These are phyloP conservation scores for Gaultheria prostrata DNA, from an alignment of 148 eudicot species.

Conservation along the genomic window DNA sequence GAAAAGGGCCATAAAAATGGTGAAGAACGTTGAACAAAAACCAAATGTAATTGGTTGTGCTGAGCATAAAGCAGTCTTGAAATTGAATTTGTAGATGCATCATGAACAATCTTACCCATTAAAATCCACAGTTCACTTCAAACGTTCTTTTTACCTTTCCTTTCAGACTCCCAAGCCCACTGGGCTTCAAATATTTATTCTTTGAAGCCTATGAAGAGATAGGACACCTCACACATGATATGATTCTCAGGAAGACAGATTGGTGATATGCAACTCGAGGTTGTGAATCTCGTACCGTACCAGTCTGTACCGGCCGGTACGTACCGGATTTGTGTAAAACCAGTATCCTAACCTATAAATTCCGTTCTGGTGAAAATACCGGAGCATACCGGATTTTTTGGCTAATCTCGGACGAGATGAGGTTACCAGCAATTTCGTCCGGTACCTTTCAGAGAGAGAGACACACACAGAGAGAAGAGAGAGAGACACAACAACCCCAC, in stretches of 20 bases:
- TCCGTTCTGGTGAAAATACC: too few species aligned
- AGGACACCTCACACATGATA: not conserved
- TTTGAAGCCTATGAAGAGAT: not conserved
- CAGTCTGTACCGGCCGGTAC: too few species aligned
- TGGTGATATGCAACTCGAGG: not conserved
- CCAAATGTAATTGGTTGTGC: not conserved
- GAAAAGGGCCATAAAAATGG: not conserved
- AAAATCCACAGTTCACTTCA: not conserved
- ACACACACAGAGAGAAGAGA: too few species aligned
- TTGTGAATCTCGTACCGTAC: too few species aligned
- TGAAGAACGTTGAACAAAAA: not conserved
- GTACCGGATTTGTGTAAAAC: too few species aligned
- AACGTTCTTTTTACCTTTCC: not conserved
- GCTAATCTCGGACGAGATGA: too few species aligned
- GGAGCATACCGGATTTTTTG: too few species aligned
- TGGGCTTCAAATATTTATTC: not conserved
- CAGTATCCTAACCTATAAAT: too few species aligned
- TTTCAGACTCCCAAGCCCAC: not conserved
- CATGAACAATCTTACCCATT: not conserved
- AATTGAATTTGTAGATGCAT: not conserved
- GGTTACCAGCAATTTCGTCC: too few species aligned
- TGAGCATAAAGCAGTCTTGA: not conserved
- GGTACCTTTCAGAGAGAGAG: too few species aligned
- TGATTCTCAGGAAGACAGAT: not conserved
- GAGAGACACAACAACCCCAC: too few species aligned